Evolutionary conservation across 2,329 filamentous ascomycete genomes (phyloP).

Genomic region (Aureobasidium melanogenum): DNA sequence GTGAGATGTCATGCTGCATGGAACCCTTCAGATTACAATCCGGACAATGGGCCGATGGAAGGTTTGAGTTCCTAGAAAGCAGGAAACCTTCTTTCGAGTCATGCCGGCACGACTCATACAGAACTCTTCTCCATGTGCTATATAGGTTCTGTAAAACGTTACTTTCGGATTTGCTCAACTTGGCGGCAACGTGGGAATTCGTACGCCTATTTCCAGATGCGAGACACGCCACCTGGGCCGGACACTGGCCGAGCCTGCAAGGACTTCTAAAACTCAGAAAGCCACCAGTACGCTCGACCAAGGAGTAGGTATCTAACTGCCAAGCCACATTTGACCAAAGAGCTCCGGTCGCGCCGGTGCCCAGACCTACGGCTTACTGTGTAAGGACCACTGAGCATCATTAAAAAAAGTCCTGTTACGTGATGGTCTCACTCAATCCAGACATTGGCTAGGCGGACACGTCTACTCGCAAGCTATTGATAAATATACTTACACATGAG

Average conservation of each 20-base stretch:
- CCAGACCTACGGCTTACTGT: neutral
- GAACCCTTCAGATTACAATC: neutral
- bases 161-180: neutral
- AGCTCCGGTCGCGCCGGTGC: neutral
- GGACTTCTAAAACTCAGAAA: neutral
- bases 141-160: neutral
- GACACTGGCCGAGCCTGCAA: neutral
- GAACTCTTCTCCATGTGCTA: slow-evolving; percentile 10
- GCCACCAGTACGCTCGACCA: neutral
- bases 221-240: neutral
- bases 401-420: neutral
- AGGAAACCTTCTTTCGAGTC: slow-evolving; percentile 2
- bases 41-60: neutral
- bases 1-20: slow-evolving; percentile 4
- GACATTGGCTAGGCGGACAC: neutral
- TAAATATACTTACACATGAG: neutral
- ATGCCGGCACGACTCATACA: neutral
- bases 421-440: neutral
- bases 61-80: neutral
- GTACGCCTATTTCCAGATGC: neutral
- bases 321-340: slow-evolving; percentile 6
- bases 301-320: neutral
- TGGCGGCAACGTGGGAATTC: neutral
- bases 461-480: neutral
- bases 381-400: neutral